Evolutionary conservation across 768 basidiomycete species (phyloP).

Genomic region (Tulasnella sp.): DNA sequence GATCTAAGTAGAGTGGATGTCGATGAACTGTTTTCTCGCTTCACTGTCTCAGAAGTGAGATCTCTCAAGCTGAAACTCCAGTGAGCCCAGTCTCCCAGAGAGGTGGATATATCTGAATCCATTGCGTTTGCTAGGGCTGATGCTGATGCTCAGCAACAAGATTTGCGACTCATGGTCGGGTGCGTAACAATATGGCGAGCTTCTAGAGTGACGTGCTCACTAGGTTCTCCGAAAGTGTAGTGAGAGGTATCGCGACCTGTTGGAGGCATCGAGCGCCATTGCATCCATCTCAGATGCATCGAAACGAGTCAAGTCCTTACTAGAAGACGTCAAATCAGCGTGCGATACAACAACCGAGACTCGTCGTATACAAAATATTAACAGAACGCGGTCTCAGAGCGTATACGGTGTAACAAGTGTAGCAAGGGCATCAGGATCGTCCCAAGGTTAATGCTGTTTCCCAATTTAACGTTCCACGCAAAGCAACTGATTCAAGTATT

Average conservation of each 20-base stretch:
- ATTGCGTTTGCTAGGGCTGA: slow-evolving; percentile 39
- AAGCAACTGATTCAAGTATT: neutral
- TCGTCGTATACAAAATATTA: neutral
- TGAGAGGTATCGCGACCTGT: slow-evolving; percentile 78
- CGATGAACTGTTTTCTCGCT: slow-evolving; percentile 60
- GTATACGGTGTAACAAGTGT: neutral
- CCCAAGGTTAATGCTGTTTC: slow-evolving; percentile 9
- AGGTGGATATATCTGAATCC: slow-evolving; percentile 3
- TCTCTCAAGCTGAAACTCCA: slow-evolving; percentile 51
- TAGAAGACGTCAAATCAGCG: slow-evolving; percentile 47
- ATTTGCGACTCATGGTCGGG: slow-evolving; percentile 84
- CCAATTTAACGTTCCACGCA: neutral
- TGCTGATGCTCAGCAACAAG: slow-evolving; percentile 78
- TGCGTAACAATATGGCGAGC: slow-evolving; percentile 34
- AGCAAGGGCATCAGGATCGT: slow-evolving; percentile 28
- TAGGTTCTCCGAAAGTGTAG: slow-evolving; percentile 43
- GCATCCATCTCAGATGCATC: slow-evolving; percentile 62
- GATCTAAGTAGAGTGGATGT: slow-evolving; percentile 35
- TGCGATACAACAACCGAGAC: slow-evolving; percentile 12
- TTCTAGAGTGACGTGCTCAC: slow-evolving; percentile 17
- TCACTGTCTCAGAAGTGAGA: slow-evolving; percentile 60
- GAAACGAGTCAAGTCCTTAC: slow-evolving; percentile 44
- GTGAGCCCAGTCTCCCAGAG: slow-evolving; percentile 27
- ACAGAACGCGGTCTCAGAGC: slow-evolving; percentile 4
- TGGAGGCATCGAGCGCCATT: slow-evolving; percentile 77